Conservation (phyloP, 2,329 filamentous ascomycete species). For the Scedosporium boydii region DNA sequence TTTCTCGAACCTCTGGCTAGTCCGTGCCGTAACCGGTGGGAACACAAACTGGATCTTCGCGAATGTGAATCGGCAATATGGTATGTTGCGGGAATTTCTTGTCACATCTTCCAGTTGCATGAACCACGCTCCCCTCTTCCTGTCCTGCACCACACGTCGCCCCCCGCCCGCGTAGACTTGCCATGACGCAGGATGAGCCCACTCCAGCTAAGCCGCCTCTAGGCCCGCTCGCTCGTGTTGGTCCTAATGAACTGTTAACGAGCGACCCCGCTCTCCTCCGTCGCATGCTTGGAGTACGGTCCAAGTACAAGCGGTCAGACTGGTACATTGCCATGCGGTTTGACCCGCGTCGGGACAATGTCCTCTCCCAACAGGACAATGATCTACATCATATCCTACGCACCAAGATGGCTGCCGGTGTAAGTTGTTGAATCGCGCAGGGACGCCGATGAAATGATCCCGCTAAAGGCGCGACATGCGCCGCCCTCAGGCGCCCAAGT, state of each 20-base stretch:
- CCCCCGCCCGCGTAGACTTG: no score
- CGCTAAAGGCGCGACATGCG: no score
- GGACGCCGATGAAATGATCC: no score
- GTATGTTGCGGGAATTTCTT: slow-evolving; percentile 13
- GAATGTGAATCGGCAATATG: slow-evolving; percentile 24
- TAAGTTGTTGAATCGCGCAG: slow-evolving; percentile 13
- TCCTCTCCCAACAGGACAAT: slow-evolving; percentile 41
- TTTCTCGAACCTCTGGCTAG: slow-evolving; percentile 30
- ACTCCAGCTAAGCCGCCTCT: not conserved
- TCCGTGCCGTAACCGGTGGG: slow-evolving; percentile 20
- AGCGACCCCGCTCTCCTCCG: slow-evolving; percentile 28
- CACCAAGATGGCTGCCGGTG: slow-evolving; percentile 40
- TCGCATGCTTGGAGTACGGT: slow-evolving; percentile 25
- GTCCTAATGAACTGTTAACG: slow-evolving; percentile 30
- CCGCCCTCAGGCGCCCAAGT: slow-evolving; percentile 5
- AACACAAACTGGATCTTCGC: slow-evolving; percentile 23
- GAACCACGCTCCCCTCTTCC: slow-evolving; percentile 10
- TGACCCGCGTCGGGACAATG: slow-evolving; percentile 42
- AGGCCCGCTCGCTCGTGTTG: slow-evolving; percentile 30
- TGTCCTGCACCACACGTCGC: no score
- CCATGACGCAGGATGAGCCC: not conserved
- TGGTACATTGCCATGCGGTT: slow-evolving; percentile 42
- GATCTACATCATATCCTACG: slow-evolving; percentile 29
- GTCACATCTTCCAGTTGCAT: not conserved
- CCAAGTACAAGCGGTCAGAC: slow-evolving; percentile 22